Base-by-base conservation (phyloP, 148 eudicot genomes). In the Silene latifolia region DNA sequence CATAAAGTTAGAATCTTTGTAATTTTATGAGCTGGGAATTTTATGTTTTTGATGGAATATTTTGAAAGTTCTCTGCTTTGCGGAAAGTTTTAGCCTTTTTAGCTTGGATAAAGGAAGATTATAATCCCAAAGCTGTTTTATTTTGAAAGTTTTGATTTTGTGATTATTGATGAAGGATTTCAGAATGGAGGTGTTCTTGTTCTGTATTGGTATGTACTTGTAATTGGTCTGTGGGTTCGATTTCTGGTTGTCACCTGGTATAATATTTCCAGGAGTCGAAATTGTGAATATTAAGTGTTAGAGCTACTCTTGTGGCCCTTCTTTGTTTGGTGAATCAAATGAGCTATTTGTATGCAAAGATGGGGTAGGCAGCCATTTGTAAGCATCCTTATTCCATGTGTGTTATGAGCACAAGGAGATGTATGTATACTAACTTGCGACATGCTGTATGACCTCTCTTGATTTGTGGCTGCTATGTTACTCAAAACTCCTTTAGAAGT, bases 131-230 rank as follows among this genome's bases (percentile, higher is more conserved):
- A 35, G 39, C 5, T 35, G 53, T 5, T 8, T 47, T 47, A 48
- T 48, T 48, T 11, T 12, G 74, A 61, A 42, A 57, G 57, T 79
- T 59, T 79, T 44, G 19, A 17, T 48, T 18, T 69, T 68, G 51
- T 68, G 56, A 46, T 68, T 8, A 68, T 54, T 48, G 56, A 35
- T 62, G 57, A 57, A 61, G 74, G 66, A 10, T 74, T 35, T 32
- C 72, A 54, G 72, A 69, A n/a, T 32, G n/a, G n/a, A 59, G 73
- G 19, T 72, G 65, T 1, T 56, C 32, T 60, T 64, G 27, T 71
- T 64, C 8, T 54, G 54, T 10, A 18, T 63, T 69, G 75, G 3
- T 32, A 32, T 0, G 12, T 63, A 54, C 17, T 27, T 3, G 29
- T 72, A 68, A 67, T 39, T 68, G 44, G 1, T 21, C 19, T 5